Conservation (phyloP, 1,139 yeast species). For the Candida pseudoviswanathii region DNA sequence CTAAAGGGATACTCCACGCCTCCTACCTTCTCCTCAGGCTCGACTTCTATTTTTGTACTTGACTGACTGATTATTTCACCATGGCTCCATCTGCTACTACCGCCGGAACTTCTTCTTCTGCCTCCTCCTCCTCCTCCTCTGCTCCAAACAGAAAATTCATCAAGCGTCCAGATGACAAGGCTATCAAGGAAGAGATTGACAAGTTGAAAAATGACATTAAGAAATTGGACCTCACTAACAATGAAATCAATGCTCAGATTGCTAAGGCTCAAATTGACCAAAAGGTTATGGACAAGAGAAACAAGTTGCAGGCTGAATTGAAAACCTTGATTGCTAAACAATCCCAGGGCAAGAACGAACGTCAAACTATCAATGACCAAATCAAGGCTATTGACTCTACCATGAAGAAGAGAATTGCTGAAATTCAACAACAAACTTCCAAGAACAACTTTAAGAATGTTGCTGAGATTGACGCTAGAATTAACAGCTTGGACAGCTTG, state of each 20-base stretch:
- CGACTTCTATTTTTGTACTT: neutral
- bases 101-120: conserved; percentile 6
- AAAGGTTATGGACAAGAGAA: conserved; percentile 55
- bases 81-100: conserved; percentile 10
- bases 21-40: no score
- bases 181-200: conserved; percentile 59
- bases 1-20: no score
- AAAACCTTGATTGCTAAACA: conserved; percentile 66
- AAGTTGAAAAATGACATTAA: conserved; percentile 69
- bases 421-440: conserved; percentile 70
- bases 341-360: conserved; percentile 67
- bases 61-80: neutral
- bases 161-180: conserved; percentile 77
- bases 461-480: conserved; percentile 78
- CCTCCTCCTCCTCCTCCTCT: conserved; percentile 10
- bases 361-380: conserved; percentile 70
- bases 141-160: conserved; percentile 44
- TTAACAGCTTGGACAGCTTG: conserved; percentile 67
- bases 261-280: conserved; percentile 46
- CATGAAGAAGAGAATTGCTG: conserved; percentile 76
- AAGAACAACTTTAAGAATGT: conserved; percentile 71
- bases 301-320: conserved; percentile 65
- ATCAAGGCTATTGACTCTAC: conserved; percentile 70
- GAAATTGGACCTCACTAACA: conserved; percentile 57
- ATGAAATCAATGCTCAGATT: conserved; percentile 45